phyloP scores from a whole-genome alignment of 371 early-diverging fungal genomes.

The Saksenaea oblongispora region DNA sequence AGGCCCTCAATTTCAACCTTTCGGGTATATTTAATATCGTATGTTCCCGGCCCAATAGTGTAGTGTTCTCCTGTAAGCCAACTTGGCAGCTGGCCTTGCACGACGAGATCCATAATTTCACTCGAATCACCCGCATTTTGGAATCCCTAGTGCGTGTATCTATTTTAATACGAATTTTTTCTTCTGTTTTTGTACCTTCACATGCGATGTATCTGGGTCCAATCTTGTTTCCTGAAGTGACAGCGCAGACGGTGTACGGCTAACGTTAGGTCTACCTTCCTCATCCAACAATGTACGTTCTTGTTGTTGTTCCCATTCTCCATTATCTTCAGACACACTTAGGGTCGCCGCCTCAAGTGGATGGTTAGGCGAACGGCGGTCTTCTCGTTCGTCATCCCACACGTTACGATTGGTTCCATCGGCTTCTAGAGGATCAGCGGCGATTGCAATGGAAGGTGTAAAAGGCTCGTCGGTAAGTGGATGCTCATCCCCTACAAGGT shows the following conservation, averaged over 20 bases:
- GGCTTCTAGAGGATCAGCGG: neutral
- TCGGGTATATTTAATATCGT: constrained; percentile 62
- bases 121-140: constrained; percentile 37
- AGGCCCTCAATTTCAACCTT: constrained; percentile 63
- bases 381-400: neutral
- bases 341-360: neutral
- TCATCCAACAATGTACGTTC: constrained; percentile 27
- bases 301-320: constrained; percentile 20
- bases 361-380: neutral
- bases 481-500: constrained; percentile 1
- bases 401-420: neutral
- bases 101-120: constrained; percentile 39
- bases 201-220: constrained; percentile 31
- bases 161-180: neutral
- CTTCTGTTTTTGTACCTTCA: constrained; percentile 28
- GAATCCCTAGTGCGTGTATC: constrained; percentile 34
- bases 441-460: neutral
- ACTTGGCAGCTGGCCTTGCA: constrained; percentile 60
- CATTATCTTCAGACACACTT: constrained; percentile 6
- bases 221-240: constrained; percentile 9
- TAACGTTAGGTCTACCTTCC: constrained; percentile 25
- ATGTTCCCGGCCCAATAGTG: constrained; percentile 66
- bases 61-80: constrained; percentile 68
- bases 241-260: constrained; percentile 12
- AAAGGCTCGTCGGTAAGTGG: neutral